phyloP scores from a whole-genome alignment of 169 alveolate species.

The Amoebophrya sp. region DNA sequence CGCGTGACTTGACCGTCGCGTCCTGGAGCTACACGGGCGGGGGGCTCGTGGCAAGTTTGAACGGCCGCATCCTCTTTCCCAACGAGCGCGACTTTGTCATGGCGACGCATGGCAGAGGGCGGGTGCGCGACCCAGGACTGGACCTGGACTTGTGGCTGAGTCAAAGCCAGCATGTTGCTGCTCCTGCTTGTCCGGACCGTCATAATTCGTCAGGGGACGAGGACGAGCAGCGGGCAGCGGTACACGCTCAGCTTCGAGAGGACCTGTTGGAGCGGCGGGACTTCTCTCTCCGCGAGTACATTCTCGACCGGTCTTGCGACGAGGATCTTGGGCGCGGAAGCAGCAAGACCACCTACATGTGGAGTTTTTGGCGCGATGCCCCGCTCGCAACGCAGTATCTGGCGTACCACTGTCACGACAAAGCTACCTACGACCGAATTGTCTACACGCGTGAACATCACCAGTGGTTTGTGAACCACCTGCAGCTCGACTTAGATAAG shows the following conservation, averaged over 20 bases:
- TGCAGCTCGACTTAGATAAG: not conserved
- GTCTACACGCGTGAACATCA: not conserved
- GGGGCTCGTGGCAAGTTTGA: too few species aligned
- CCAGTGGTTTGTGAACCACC: not conserved
- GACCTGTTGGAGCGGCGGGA: not conserved
- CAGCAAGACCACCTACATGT: not conserved
- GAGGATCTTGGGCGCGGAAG: not conserved
- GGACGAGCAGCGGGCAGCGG: not conserved
- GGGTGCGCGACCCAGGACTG: not conserved
- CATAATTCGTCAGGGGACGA: not conserved
- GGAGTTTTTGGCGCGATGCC: not conserved
- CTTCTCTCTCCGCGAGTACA: not conserved
- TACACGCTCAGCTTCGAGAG: not conserved
- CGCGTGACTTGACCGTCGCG: too few species aligned
- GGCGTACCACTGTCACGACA: not conserved
- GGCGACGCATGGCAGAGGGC: not conserved
- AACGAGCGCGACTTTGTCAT: too few species aligned
- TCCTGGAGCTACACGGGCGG: too few species aligned
- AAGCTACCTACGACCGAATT: not conserved
- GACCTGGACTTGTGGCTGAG: not conserved
- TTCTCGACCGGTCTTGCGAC: not conserved
- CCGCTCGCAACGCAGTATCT: not conserved
- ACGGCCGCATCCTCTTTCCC: too few species aligned
- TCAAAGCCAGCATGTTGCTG: not conserved
- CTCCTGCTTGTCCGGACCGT: not conserved